Percentiles rank a stretch among this genome's conserved stretches.
Evolutionary conservation across 768 basidiomycete genomes (phyloP).

Genomic region (Russula lepida): DNA sequence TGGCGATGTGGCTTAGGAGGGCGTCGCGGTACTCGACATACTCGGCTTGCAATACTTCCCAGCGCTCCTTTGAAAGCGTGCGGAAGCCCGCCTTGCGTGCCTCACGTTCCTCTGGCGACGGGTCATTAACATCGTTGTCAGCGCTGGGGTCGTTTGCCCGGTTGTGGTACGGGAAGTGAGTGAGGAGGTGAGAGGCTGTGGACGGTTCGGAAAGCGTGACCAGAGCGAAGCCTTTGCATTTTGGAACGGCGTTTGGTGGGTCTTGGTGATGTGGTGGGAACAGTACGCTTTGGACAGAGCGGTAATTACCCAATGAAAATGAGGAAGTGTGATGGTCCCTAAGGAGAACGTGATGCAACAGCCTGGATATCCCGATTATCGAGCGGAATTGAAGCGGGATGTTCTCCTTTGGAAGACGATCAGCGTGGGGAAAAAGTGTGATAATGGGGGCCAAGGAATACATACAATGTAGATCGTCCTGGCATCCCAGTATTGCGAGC

Average conservation of each 20-base stretch:
- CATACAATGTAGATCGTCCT: slow-evolving; percentile 62
- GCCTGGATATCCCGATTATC: slow-evolving; percentile 37
- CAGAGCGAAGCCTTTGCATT: slow-evolving; percentile 71
- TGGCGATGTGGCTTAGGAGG: slow-evolving; percentile 35
- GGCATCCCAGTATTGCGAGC: slow-evolving; percentile 49
- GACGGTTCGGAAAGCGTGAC: slow-evolving; percentile 41
- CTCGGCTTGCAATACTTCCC: slow-evolving; percentile 59
- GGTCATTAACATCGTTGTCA: background rate
- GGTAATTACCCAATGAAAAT: background rate
- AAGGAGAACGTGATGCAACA: slow-evolving; percentile 28
- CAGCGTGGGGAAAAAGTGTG: background rate
- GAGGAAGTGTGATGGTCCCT: background rate
- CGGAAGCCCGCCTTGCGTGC: slow-evolving; percentile 56
- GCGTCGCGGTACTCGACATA: slow-evolving; percentile 55
- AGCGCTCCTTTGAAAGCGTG: slow-evolving; percentile 44
- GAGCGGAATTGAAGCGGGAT: slow-evolving; percentile 50
- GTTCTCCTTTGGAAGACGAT: slow-evolving; percentile 49
- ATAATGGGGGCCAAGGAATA: slow-evolving; percentile 1
- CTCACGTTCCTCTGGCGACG: slow-evolving; percentile 27
- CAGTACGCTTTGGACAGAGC: slow-evolving; percentile 41
- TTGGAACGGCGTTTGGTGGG: slow-evolving; percentile 42
- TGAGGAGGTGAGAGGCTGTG: slow-evolving; percentile 37
- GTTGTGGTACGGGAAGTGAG: slow-evolving; percentile 55
- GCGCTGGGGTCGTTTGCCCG: slow-evolving; percentile 10
- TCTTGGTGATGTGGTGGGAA: slow-evolving; percentile 62